Conservation (phyloP, 1,284 basidiomycete species). For the Pseudozyma tsukubaensis region DNA sequence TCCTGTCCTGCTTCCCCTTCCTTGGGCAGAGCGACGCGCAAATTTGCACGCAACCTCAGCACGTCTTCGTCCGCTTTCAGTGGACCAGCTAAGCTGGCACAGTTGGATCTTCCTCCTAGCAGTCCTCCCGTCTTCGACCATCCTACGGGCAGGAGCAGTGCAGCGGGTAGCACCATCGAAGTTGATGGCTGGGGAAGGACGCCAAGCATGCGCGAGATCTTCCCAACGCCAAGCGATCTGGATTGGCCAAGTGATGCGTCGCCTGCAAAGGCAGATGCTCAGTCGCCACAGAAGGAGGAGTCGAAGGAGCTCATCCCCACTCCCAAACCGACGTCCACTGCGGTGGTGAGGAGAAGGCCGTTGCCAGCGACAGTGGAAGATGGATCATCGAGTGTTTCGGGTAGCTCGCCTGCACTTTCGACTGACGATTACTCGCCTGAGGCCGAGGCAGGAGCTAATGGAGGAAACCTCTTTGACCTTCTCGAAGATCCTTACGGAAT, state of each 20-base stretch:
- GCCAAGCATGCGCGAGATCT: slow-evolving; percentile 52
- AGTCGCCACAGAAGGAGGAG: slow-evolving; percentile 12
- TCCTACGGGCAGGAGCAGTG: slow-evolving; percentile 27
- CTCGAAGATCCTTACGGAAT: slow-evolving; percentile 67
- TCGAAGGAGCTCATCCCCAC: not conserved
- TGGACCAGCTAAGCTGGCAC: slow-evolving; percentile 29
- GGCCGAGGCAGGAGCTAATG: slow-evolving; percentile 13
- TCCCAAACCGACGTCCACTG: not conserved
- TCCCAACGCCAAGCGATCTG: slow-evolving; percentile 51
- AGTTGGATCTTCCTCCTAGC: slow-evolving; percentile 43
- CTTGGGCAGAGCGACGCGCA: slow-evolving; percentile 27
- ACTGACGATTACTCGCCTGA: slow-evolving; percentile 21
- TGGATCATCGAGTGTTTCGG: slow-evolving; percentile 51
- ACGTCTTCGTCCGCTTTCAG: slow-evolving; percentile 13
- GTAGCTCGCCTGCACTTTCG: slow-evolving; percentile 39
- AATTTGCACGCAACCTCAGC: slow-evolving; percentile 34
- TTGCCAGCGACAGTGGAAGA: slow-evolving; percentile 66
- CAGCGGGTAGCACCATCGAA: slow-evolving; percentile 24
- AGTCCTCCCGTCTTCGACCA: slow-evolving; percentile 46
- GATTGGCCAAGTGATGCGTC: slow-evolving; percentile 40
- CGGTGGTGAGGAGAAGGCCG: slow-evolving; percentile 39
- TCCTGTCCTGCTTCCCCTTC: slow-evolving; percentile 40
- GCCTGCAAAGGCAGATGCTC: slow-evolving; percentile 2
- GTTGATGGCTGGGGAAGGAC: slow-evolving; percentile 52
- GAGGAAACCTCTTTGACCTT: slow-evolving; percentile 52